These are phyloP conservation scores for Moesziomyces sp. DNA, from an alignment of 1,284 basidiomycete genomes.

Conservation along the genomic window DNA sequence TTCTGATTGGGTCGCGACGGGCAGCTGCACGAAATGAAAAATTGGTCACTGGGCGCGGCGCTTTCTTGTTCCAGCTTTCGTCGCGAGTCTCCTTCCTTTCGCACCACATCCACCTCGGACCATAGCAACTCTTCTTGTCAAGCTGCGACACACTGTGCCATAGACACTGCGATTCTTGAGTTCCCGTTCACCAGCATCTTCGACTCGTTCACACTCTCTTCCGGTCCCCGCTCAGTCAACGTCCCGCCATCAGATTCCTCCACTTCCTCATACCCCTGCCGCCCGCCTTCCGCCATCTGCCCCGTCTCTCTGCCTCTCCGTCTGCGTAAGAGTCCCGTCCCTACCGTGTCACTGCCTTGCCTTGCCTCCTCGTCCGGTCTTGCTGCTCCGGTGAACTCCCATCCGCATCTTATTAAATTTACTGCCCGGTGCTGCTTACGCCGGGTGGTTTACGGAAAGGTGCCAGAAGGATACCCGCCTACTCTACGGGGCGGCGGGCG, in stretches of 20 bases:
- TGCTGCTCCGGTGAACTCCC: background rate
- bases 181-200: too few relatives aligned
- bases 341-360: background rate
- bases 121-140: background rate
- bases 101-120: background rate
- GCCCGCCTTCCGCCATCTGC: too few relatives aligned
- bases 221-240: too few relatives aligned
- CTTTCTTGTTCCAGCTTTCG: background rate
- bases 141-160: too few relatives aligned
- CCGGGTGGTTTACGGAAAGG: constrained; percentile 52
- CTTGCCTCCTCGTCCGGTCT: background rate
- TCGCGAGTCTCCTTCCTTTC: background rate
- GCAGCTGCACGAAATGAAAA: background rate
- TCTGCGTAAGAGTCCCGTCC: background rate
- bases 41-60: background rate
- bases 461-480: constrained; percentile 39
- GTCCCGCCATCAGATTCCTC: too few relatives aligned
- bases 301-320: background rate
- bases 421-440: constrained; percentile 21
- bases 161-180: too few relatives aligned
- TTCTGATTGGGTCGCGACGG: background rate
- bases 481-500: constrained; percentile 19
- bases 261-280: too few relatives aligned
- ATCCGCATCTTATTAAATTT: constrained; percentile 35
- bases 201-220: too few relatives aligned